Conservation (phyloP, 441 rosid species). For the Bocquillonia castaneifolia region DNA sequence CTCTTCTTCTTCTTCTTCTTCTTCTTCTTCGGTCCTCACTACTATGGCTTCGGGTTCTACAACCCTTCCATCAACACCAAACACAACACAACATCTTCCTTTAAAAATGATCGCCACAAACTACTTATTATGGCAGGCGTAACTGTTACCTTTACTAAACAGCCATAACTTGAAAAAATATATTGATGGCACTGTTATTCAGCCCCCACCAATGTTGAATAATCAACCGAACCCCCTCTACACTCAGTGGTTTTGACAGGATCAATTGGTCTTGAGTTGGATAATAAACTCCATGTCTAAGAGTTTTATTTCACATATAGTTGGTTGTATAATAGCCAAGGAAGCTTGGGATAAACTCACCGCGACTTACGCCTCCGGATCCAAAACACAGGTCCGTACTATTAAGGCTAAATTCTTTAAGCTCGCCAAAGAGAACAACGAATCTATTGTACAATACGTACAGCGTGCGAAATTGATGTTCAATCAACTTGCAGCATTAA, state of each 20-base stretch:
- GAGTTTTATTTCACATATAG: neutral
- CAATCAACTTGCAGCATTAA: neutral
- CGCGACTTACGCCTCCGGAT: neutral
- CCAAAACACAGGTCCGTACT: neutral
- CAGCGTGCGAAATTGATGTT: neutral
- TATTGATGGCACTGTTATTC: no score
- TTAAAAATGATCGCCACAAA: no score
- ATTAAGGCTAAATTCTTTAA: neutral
- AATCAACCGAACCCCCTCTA: no score
- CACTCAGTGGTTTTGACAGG: neutral
- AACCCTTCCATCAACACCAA: no score
- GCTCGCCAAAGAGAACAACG: neutral
- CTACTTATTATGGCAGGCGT: no score
- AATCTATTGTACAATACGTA: neutral
- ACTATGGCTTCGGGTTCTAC: no score
- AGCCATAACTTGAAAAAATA: no score
- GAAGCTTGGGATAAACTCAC: neutral
- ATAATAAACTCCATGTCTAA: neutral
- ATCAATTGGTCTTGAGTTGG: neutral
- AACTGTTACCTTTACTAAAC: no score
- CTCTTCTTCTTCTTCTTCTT: no score
- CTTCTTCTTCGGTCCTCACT: no score
- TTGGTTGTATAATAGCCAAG: neutral
- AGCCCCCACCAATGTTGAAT: no score
- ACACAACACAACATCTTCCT: no score